Percentiles rank a stretch among this genome's conserved stretches.
Conservation (phyloP, 2,329 filamentous ascomycete genomes). For the Didymella keratinophila region DNA sequence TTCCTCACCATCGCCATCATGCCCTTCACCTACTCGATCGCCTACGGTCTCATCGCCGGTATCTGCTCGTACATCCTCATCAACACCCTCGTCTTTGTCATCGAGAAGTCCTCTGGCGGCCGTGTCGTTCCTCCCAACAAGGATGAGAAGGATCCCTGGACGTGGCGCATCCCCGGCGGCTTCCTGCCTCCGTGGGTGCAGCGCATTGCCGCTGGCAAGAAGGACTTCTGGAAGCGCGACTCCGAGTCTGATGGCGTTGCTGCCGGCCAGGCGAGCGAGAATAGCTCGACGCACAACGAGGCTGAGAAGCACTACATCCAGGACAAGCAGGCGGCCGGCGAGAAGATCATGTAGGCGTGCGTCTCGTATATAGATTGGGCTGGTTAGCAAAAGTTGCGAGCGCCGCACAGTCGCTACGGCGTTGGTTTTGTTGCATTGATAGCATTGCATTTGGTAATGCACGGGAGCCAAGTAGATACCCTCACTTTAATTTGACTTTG, state of each 20-base stretch:
- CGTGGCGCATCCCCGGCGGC: slow-evolving; percentile 77
- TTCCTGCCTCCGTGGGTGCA: slow-evolving; percentile 77
- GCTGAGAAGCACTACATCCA: slow-evolving; percentile 36
- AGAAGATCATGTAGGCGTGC: slow-evolving; percentile 12
- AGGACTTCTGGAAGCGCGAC: slow-evolving; percentile 70
- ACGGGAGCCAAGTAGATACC: slow-evolving; percentile 15
- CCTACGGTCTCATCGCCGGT: slow-evolving; percentile 83
- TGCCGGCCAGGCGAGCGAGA: slow-evolving; percentile 36
- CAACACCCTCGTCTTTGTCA: slow-evolving; percentile 73
- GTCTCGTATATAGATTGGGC: not conserved
- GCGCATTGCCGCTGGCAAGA: slow-evolving; percentile 71
- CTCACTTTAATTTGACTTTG: slow-evolving; percentile 19
- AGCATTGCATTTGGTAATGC: slow-evolving; percentile 17
- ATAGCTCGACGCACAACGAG: slow-evolving; percentile 32
- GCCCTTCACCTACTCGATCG: slow-evolving; percentile 90
- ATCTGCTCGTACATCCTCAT: slow-evolving; percentile 79
- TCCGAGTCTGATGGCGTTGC: slow-evolving; percentile 37
- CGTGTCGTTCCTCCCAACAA: slow-evolving; percentile 78
- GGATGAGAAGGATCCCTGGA: slow-evolving; percentile 80
- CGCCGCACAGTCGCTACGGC: slow-evolving; percentile 17
- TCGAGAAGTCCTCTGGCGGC: slow-evolving; percentile 72
- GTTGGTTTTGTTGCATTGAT: slow-evolving; percentile 15
- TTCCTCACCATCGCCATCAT: slow-evolving; percentile 85
- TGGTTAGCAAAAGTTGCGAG: slow-evolving; percentile 15
- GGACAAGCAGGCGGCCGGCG: slow-evolving; percentile 35